phyloP scores from a whole-genome alignment of 768 basidiomycete species.

The Hydnum rufescens region DNA sequence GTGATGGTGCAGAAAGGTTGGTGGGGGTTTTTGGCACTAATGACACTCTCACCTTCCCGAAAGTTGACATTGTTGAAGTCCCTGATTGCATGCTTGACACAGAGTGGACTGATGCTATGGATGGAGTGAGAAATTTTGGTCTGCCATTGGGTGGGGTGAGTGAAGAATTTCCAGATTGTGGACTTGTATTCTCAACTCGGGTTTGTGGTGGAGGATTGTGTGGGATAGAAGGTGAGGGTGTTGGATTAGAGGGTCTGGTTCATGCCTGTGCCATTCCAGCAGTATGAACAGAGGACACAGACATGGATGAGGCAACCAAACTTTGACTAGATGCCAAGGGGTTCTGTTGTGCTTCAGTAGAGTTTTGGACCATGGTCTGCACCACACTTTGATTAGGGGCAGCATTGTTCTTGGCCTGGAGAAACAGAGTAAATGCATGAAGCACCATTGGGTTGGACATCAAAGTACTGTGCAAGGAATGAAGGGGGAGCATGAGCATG shows the following conservation, averaged over 20 bases:
- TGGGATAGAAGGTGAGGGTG: not conserved
- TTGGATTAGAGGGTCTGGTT: not conserved
- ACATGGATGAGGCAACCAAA: not conserved
- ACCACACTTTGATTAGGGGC: slow-evolving; percentile 20
- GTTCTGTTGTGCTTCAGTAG: slow-evolving; percentile 2
- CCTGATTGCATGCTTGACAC: not conserved
- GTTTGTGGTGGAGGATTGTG: too few relatives aligned
- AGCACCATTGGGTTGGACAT: slow-evolving; percentile 40
- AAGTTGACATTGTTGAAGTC: slow-evolving; percentile 14
- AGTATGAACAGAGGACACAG: not conserved
- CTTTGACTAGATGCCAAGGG: not conserved
- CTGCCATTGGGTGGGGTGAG: slow-evolving; percentile 4
- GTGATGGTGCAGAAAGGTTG: not conserved
- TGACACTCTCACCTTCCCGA: not conserved
- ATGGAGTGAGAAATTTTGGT: slow-evolving; percentile 18
- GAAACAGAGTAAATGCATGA: slow-evolving; percentile 16
- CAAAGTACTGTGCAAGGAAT: slow-evolving; percentile 81
- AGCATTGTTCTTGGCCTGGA: slow-evolving; percentile 25
- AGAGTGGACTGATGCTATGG: slow-evolving; percentile 21
- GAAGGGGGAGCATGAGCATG: slow-evolving; percentile 86
- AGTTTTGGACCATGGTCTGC: slow-evolving; percentile 12
- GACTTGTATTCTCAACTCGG: too few relatives aligned
- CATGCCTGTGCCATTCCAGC: not conserved
- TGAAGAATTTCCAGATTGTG: slow-evolving; percentile 1
- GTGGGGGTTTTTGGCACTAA: not conserved